Evolutionary conservation across 1,139 yeast species (phyloP).

Genomic region (Taiozyma sp.): DNA sequence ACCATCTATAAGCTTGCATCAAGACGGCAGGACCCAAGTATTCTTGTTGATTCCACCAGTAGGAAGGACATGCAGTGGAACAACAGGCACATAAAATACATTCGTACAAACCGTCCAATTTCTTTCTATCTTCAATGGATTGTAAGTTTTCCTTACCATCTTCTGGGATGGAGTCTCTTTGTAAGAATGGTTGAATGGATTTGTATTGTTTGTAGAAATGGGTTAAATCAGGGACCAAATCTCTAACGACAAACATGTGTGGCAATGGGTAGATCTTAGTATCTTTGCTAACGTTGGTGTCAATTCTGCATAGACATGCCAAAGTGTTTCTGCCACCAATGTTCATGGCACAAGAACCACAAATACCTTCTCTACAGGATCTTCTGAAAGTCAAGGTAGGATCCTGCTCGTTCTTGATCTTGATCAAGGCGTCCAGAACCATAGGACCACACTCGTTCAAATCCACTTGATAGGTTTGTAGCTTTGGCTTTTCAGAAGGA

Average conservation of each 20-base stretch:
- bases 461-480: slow-evolving; percentile 81
- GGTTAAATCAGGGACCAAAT: slow-evolving; percentile 95
- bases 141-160: slow-evolving; percentile 95
- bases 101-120: slow-evolving; percentile 94
- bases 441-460: slow-evolving; percentile 94
- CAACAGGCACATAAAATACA: slow-evolving; percentile 99
- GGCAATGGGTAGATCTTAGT: slow-evolving; percentile 94
- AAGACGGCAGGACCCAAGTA: slow-evolving; percentile 97
- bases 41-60: slow-evolving; percentile 99
- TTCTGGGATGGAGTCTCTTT: slow-evolving; percentile 71
- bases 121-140: slow-evolving; percentile 88
- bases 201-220: slow-evolving; percentile 98
- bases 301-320: slow-evolving; percentile 94
- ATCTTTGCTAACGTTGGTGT: slow-evolving; percentile 67
- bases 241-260: slow-evolving; percentile 96
- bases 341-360: slow-evolving; percentile 99
- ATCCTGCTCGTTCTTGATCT: slow-evolving; percentile 95
- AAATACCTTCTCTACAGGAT: slow-evolving; percentile 99
- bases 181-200: slow-evolving; percentile 95
- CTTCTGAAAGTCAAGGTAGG: slow-evolving; percentile 93
- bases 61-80: slow-evolving; percentile 97
- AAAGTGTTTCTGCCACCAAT: slow-evolving; percentile 96
- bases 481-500: slow-evolving; percentile 86
- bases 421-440: slow-evolving; percentile 92
- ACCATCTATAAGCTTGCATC: slow-evolving; percentile 99